Evolutionary conservation across 2,329 filamentous ascomycete genomes (phyloP).

Genomic region (Fonsecaea monophora): DNA sequence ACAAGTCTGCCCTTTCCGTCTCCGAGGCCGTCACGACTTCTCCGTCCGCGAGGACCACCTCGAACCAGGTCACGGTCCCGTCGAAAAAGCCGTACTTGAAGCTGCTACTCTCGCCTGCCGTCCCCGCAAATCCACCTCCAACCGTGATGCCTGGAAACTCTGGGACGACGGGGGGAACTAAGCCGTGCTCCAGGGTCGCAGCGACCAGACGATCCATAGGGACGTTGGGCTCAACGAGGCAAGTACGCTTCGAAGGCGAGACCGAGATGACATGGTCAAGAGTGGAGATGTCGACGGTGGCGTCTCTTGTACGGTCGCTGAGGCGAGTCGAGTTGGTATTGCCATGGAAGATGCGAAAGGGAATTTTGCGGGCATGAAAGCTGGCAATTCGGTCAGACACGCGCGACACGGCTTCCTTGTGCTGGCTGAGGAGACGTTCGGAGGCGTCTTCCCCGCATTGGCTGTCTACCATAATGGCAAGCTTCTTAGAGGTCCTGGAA

Average conservation of each 20-base stretch:
- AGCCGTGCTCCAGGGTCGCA: conserved; percentile 61
- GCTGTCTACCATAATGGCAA: conserved; percentile 1
- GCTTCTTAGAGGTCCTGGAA: too few species aligned
- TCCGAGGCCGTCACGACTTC: conserved; percentile 63
- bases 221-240: conserved; percentile 73
- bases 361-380: conserved; percentile 43
- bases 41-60: conserved; percentile 70
- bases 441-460: neutral
- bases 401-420: conserved; percentile 18
- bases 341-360: conserved; percentile 65
- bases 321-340: conserved; percentile 62
- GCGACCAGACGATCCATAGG: conserved; percentile 70
- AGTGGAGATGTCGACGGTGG: conserved; percentile 70
- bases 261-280: conserved; percentile 69
- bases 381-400: conserved; percentile 29
- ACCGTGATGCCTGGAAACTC: conserved; percentile 76
- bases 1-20: conserved; percentile 64
- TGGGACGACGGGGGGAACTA: conserved; percentile 72
- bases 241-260: conserved; percentile 61
- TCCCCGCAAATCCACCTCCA: conserved; percentile 72
- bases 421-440: conserved; percentile 10
- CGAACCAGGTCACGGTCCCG: conserved; percentile 65
- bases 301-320: conserved; percentile 54
- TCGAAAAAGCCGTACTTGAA: conserved; percentile 74
- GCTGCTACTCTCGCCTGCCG: conserved; percentile 71